Evolutionary conservation across 306 rosid species (phyloP), one percentile per base, ranked within the genome.

Genomic region (Lathyrus oleraceus): DNA sequence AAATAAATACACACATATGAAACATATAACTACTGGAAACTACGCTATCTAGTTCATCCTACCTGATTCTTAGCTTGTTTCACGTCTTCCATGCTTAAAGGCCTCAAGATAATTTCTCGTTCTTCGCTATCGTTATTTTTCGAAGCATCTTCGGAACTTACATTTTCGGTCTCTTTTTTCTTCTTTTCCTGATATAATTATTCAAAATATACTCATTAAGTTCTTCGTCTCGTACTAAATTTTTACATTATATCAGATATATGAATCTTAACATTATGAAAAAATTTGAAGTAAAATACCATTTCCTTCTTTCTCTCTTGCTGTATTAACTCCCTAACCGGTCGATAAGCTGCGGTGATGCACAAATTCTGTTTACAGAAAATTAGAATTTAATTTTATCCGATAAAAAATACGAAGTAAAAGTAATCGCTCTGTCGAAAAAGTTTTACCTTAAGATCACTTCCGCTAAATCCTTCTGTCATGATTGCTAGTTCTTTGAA

Each of bases 31-130:
- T 44, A 44, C 17, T 44, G 51, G 19, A 47, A 15, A 15, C 15
- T n/a, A 7, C 4, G 54, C 39, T 35, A 35, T 30, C 58, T 20
- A 51, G 76, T 71, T 44, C 6, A 49, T 5, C 49, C 44, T 67
- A 93, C 98, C 91, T 90, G 95, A 77, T 76, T 83, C 85, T 90
- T 90, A n/a, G 98, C 97, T 79, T 85, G 96, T 77, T 59, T 88
- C 97, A 90, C 84, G 75, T 94, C 98, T 76, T 94, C 97, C 97
- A 85, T 90, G 76, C 65, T 87, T 78, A 94, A 81, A 59, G 88
- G 32, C 79, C 98, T 87, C 76, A 94, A 73, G 69, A 19, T 80
- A 60, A 88, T 87, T 67, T 60, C 87, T 42, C 7, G 78, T 8
- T 85, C 92, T 73, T 84, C 96, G 61, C 72, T 82, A 10, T 85